Base-by-base conservation (phyloP, 805 yeast species). In the Metschnikowia kofuensis region DNA sequence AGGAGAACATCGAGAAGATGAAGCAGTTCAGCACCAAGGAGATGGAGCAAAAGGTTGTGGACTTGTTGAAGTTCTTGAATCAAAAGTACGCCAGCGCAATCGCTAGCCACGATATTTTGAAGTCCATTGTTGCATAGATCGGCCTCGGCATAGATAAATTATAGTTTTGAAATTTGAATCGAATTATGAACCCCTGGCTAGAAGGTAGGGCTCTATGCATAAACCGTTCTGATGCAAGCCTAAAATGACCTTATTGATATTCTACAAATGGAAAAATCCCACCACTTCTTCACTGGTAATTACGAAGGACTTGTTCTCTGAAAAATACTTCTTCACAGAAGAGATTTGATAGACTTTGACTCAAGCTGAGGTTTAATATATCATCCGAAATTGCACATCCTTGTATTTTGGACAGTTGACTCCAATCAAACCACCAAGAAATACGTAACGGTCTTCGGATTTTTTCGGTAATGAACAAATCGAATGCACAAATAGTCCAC, bases 11-110 rank as follows among this genome's bases (percentile, higher is more conserved):
- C 63, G 92, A 86, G 57, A 77, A 85, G 65, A 74, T 82, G 67
- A 86, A 82, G 67, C 97, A 88, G 69, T 89, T 90, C 69, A 85
- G 82, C 57, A 75, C 74, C 50, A 87, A 78, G 14, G 91, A 84
- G 53, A 75, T 83, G 60, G 85, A 79, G 65, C 66, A 62, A 42
- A 79, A 82, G 66, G 88, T 87, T 49, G 67, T 87, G 54, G 85
- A 79, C 51, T 78, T 90, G 63, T 78, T 89, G 68, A 86, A 83
- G 67, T 84, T 77, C 70, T 75, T 90, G 62, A 87, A 89, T 64
- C 69, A 75, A 48, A 79, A 80, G 54, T 83, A 75, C 64, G 66
- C 81, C 34, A 90, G 91, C 45, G 69, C 80, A 50, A 87, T 85
- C 42, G 77, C 86, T 32, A 62, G 76, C 14, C 74, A 77, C 58